Evolutionary conservation across 2,329 filamentous ascomycete species (phyloP).

Genomic region (Arthrobotrys conoides): DNA sequence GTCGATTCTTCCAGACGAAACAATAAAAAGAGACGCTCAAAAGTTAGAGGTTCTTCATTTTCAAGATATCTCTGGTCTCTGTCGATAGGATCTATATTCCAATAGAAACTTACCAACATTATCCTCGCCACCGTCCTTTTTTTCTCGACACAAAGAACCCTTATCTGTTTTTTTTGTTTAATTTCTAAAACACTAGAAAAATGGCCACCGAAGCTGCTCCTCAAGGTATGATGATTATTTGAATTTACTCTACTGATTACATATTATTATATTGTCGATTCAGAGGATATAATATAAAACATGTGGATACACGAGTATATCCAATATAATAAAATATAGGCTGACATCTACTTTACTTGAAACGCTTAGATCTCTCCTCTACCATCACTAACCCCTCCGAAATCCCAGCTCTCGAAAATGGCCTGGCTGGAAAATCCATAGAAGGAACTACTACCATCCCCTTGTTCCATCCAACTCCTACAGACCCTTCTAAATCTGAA

Average conservation of each 20-base stretch:
- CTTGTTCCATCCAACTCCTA: conserved; percentile 52
- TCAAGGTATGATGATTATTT: conserved; percentile 41
- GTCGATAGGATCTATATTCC: not conserved
- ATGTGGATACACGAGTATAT: not conserved
- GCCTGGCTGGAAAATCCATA: conserved; percentile 33
- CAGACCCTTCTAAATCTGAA: conserved; percentile 53
- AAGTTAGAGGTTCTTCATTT: conserved; percentile 12
- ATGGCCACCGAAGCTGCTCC: conserved; percentile 43
- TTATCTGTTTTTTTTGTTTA: conserved; percentile 10
- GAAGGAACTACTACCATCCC: conserved; percentile 41
- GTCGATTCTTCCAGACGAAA: conserved; percentile 39
- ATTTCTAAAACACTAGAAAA: conserved; percentile 31
- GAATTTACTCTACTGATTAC: too few species aligned
- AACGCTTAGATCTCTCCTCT: conserved; percentile 31
- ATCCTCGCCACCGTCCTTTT: conserved; percentile 1
- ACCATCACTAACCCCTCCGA: conserved; percentile 53
- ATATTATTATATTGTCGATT: too few species aligned
- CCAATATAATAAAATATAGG: not conserved
- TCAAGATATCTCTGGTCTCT: conserved; percentile 6
- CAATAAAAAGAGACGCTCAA: not conserved
- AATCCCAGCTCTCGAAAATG: conserved; percentile 49
- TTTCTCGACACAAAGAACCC: conserved; percentile 31
- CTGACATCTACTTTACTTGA: conserved; percentile 25
- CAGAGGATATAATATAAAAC: not conserved
- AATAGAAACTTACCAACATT: conserved; percentile 12